Evolutionary conservation across 306 rosid genomes (phyloP).

Genomic region (Alnus glutinosa): DNA sequence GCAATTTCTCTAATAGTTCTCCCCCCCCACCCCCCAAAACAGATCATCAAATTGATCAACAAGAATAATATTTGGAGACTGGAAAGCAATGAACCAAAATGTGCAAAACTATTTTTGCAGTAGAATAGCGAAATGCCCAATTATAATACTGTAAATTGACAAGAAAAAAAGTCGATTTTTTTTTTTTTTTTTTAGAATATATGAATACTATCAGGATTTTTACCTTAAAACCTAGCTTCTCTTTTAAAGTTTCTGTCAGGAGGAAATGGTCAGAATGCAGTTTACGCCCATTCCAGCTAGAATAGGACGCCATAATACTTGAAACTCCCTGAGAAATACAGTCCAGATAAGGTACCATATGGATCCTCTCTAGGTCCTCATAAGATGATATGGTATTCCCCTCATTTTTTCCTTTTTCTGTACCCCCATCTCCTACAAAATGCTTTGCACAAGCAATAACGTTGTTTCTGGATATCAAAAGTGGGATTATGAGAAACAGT

Average conservation of each 20-base stretch:
- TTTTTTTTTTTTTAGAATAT: not conserved
- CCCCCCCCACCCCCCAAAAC: too few relatives aligned
- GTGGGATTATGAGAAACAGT: slow-evolving; percentile 17
- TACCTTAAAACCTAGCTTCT: slow-evolving; percentile 83
- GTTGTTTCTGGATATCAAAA: slow-evolving; percentile 57
- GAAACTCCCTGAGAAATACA: slow-evolving; percentile 83
- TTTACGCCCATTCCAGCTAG: slow-evolving; percentile 80
- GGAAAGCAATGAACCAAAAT: not conserved
- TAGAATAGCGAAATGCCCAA: not conserved
- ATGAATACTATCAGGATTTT: slow-evolving; percentile 5
- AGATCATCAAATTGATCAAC: not conserved
- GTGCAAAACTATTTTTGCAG: not conserved
- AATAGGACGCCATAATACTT: slow-evolving; percentile 83
- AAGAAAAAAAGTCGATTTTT: not conserved
- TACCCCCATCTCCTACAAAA: slow-evolving; percentile 96
- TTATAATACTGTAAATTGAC: not conserved
- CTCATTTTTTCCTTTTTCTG: slow-evolving; percentile 74
- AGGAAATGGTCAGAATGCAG: slow-evolving; percentile 69
- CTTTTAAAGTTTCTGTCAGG: slow-evolving; percentile 70
- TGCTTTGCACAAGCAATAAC: slow-evolving; percentile 95
- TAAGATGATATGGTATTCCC: slow-evolving; percentile 71
- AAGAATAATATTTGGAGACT: not conserved
- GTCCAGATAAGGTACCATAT: slow-evolving; percentile 85
- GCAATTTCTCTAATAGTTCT: too few relatives aligned
- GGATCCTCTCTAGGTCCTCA: slow-evolving; percentile 75